phyloP scores from a whole-genome alignment of 2,329 filamentous ascomycete genomes.

The Microdochium trichocladiopsis region DNA sequence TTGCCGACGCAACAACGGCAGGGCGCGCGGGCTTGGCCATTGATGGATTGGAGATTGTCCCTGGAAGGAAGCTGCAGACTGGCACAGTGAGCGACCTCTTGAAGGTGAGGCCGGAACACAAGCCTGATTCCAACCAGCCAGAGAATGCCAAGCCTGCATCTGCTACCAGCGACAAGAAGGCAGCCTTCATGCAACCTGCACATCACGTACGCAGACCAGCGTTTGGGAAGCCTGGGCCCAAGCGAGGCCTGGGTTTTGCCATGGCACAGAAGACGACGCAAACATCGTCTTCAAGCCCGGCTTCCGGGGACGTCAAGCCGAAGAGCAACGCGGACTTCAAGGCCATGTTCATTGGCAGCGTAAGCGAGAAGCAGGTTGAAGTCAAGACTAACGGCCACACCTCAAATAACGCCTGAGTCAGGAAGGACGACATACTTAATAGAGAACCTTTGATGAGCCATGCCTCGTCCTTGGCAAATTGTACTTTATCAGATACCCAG shows the following conservation, averaged over 20 bases:
- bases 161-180: slow-evolving; percentile 18
- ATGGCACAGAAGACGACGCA: slow-evolving; percentile 10
- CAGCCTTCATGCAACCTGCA: slow-evolving; percentile 35
- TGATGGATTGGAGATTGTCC: slow-evolving; percentile 45
- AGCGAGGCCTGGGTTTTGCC: slow-evolving; percentile 36
- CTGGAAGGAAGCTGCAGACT: slow-evolving; percentile 43
- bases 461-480: too few relatives aligned
- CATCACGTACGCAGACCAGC: slow-evolving; percentile 33
- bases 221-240: slow-evolving; percentile 29
- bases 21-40: slow-evolving; percentile 63
- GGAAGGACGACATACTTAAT: too few relatives aligned
- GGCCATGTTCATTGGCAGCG: slow-evolving; percentile 33
- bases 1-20: slow-evolving; percentile 58
- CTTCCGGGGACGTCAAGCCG: slow-evolving; percentile 14
- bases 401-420: too few relatives aligned
- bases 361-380: background rate
- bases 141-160: slow-evolving; percentile 28
- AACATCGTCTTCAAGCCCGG: slow-evolving; percentile 1
- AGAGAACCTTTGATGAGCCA: too few relatives aligned
- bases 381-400: background rate
- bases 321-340: slow-evolving; percentile 55
- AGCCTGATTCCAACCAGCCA: slow-evolving; percentile 35
- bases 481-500: slow-evolving; percentile 6
- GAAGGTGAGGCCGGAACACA: slow-evolving; percentile 24
- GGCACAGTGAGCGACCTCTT: slow-evolving; percentile 50